Evolutionary conservation across 371 early-diverging fungal genomes (phyloP).

Genomic region (Haplosporangium sp.): DNA sequence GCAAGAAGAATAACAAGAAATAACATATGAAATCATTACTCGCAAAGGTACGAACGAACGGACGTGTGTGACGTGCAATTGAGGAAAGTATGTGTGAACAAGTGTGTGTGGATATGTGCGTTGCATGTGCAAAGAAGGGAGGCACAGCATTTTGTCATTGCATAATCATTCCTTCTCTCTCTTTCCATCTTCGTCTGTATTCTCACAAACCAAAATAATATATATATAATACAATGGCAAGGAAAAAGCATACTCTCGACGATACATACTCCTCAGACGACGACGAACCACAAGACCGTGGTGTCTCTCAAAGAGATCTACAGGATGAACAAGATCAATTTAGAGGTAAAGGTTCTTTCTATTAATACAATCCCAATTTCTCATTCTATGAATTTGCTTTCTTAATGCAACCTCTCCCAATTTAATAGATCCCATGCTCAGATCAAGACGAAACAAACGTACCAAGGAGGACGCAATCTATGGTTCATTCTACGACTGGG

Average conservation of each 20-base stretch:
- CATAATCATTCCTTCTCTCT: background rate
- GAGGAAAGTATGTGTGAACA: background rate
- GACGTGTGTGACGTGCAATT: background rate
- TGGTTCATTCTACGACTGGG: slow-evolving; percentile 37
- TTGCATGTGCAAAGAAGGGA: background rate
- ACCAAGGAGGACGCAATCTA: slow-evolving; percentile 43
- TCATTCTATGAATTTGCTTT: background rate
- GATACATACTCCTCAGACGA: slow-evolving; percentile 40
- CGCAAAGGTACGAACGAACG: background rate
- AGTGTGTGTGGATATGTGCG: no score
- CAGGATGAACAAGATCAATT: slow-evolving; percentile 40
- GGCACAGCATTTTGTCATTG: background rate
- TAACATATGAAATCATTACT: no score
- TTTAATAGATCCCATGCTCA: slow-evolving; percentile 27
- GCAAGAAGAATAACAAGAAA: background rate
- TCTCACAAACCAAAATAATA: no score
- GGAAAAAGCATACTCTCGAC: slow-evolving; percentile 35
- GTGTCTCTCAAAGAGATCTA: slow-evolving; percentile 35
- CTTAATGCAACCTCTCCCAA: background rate
- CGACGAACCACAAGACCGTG: slow-evolving; percentile 35
- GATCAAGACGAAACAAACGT: slow-evolving; percentile 28
- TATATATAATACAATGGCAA: slow-evolving; percentile 16
- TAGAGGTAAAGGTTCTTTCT: slow-evolving; percentile 19
- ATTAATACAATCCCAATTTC: background rate
- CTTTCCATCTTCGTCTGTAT: background rate